These are phyloP conservation scores for Herpetospermum pedunculosum DNA, from an alignment of 306 rosid genomes.

Conservation along the genomic window DNA sequence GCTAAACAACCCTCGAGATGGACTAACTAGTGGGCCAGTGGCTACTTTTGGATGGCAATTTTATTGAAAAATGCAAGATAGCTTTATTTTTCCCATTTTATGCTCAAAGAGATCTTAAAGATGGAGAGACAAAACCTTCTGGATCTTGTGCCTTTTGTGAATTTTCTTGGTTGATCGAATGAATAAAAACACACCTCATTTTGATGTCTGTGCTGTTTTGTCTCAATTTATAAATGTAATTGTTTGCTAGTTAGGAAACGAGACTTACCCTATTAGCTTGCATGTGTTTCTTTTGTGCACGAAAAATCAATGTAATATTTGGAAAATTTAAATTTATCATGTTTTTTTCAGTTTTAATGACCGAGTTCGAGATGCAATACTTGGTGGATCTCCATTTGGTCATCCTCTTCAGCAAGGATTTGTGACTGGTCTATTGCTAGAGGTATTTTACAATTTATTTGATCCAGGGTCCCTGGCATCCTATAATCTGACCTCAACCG, in stretches of 20 bases:
- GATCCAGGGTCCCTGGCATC: not conserved
- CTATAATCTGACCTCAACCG: not conserved
- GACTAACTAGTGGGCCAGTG: not conserved
- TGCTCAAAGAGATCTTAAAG: not conserved
- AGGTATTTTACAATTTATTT: constrained; percentile 30
- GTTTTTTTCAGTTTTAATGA: constrained; percentile 62
- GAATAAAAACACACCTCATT: not conserved
- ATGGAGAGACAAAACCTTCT: not conserved
- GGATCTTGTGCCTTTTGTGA: not conserved
- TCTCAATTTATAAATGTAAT: not conserved
- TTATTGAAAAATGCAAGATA: not conserved
- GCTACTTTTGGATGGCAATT: not conserved
- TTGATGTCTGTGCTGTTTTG: not conserved
- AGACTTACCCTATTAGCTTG: not conserved
- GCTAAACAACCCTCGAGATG: not conserved
- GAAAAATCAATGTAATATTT: constrained; percentile 8
- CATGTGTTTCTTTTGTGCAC: constrained; percentile 4
- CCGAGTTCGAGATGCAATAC: constrained; percentile 85
- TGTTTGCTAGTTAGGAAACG: not conserved
- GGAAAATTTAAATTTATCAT: not conserved
- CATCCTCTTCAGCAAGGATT: constrained; percentile 97
- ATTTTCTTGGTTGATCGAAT: constrained; percentile 1
- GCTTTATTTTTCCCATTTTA: not conserved
- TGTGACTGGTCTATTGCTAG: constrained; percentile 66
- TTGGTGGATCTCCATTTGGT: constrained; percentile 98